Evolutionary conservation across 352 stramenopile genomes (phyloP), one percentile per base, ranked within the genome.

Genomic region (Globisporangium irregulare): DNA sequence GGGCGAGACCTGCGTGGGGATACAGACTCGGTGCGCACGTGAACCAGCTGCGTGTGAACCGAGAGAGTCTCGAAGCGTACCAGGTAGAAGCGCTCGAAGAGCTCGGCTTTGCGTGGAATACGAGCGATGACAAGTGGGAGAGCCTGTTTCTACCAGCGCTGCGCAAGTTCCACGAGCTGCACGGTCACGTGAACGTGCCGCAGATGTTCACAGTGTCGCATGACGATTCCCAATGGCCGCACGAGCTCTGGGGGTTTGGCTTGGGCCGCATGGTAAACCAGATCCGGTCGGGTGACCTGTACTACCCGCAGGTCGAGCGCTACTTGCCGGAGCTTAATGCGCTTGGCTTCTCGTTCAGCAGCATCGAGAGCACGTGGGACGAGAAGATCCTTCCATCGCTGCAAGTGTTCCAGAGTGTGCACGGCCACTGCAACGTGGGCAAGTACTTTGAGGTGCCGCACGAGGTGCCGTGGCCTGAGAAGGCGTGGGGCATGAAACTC

Each of bases 321-420:
- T 76, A 77, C 34, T 60, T 60, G 12, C 66, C 68, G 7, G 78
- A 80, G 29, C 69, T 94, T 7, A 46, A 75, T 22, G 54, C 64
- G 18, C 64, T 92, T 51, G 78, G 74, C 0, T 91, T 92, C 46
- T 78, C 78, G 24, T 79, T 89, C 48, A 77, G 73, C 59, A 80
- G 59, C 62, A 67, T 74, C 32, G 76, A 91, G 38, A 67, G 66
- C 55, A 81, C 77, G 53, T 93, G 86, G 86, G 66, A 73, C 65
- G 64, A 80, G 48, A 78, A 72, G 22, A 74, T 91, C 15, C 55
- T 91, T 7, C 83, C 83, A 50, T 68, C 76, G 24, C 70, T 91
- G 4, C 48, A 83, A 62, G 78, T 61, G 7, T 90, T 88, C 56
- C 59, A 69, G 51, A 18, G 41, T 1, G 12, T 89, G 12, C 53